These are phyloP conservation scores for Termitomyces sp. DNA, from an alignment of 768 basidiomycete species.

Conservation along the genomic window DNA sequence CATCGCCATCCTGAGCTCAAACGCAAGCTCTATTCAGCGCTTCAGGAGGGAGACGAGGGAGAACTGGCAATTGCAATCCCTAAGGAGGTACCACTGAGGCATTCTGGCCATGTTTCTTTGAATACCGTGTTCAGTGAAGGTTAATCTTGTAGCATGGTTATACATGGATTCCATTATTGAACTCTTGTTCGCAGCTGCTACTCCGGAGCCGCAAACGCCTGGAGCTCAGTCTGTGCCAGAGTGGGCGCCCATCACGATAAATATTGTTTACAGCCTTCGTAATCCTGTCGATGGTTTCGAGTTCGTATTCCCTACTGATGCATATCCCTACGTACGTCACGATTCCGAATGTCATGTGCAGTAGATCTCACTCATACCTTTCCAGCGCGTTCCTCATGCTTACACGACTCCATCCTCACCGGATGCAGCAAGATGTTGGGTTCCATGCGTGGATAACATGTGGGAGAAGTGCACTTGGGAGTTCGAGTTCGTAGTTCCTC, in stretches of 20 bases:
- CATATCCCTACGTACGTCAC: constrained; percentile 75
- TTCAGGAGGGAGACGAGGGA: constrained; percentile 90
- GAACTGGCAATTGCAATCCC: constrained; percentile 90
- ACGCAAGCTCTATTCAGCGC: constrained; percentile 83
- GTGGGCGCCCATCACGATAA: constrained; percentile 69
- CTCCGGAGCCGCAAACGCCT: constrained; percentile 80
- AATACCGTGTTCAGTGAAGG: constrained; percentile 53
- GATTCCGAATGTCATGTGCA: background rate
- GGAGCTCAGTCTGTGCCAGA: constrained; percentile 43
- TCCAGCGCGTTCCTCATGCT: constrained; percentile 86
- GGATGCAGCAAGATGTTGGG: constrained; percentile 94
- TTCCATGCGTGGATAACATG: constrained; percentile 92
- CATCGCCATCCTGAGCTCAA: constrained; percentile 92
- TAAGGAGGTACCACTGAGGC: constrained; percentile 60
- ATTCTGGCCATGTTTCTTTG: constrained; percentile 41
- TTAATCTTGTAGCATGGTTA: constrained; percentile 20
- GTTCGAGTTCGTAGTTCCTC: constrained; percentile 91
- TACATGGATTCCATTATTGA: background rate
- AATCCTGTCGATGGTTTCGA: constrained; percentile 83
- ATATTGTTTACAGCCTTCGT: constrained; percentile 75
- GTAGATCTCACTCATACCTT: constrained; percentile 7
- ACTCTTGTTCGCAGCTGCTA: constrained; percentile 42
- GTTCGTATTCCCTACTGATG: constrained; percentile 75
- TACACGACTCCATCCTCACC: constrained; percentile 86
- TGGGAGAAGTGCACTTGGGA: constrained; percentile 99